Evolutionary conservation across 2,329 filamentous ascomycete genomes (phyloP).

Genomic region (Corinectria fuckeliana): DNA sequence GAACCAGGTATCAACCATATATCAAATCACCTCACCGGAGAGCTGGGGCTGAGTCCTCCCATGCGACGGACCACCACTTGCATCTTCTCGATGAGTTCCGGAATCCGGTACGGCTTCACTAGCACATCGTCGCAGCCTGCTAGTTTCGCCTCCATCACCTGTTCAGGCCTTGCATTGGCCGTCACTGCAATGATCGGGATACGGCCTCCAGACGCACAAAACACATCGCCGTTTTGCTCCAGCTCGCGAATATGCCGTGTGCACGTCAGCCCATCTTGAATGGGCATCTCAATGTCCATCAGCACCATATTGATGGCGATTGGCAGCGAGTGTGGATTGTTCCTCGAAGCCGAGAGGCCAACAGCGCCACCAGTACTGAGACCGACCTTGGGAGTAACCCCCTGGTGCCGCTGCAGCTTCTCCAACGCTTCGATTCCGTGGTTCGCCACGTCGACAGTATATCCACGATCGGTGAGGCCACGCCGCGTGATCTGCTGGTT

Average conservation of each 20-base stretch:
- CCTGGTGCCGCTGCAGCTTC: constrained; percentile 44
- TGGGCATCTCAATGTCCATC: constrained; percentile 81
- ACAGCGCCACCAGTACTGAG: constrained; percentile 2
- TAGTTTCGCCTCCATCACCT: constrained; percentile 58
- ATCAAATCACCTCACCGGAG: constrained; percentile 34
- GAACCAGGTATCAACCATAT: constrained; percentile 11
- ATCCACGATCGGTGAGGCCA: constrained; percentile 57
- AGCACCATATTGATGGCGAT: constrained; percentile 65
- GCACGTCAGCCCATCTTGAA: constrained; percentile 74
- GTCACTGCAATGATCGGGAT: constrained; percentile 72
- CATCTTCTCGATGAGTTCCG: constrained; percentile 67
- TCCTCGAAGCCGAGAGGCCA: constrained; percentile 20
- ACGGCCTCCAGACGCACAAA: constrained; percentile 51
- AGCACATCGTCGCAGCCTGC: constrained; percentile 69
- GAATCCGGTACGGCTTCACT: constrained; percentile 74
- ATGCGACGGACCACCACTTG: constrained; percentile 51
- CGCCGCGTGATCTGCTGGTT: constrained; percentile 64
- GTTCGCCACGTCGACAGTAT: constrained; percentile 60
- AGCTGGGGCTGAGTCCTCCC: constrained; percentile 39
- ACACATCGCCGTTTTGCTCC: constrained; percentile 60
- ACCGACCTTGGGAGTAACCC: constrained; percentile 26
- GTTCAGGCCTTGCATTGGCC: constrained; percentile 70
- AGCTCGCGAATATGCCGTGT: constrained; percentile 68
- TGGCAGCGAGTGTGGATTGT: constrained; percentile 19
- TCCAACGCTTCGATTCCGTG: constrained; percentile 64